Percentiles rank a stretch among this genome's conserved stretches.
Conservation (phyloP, 352 stramenopile species). For the Globisporangium echinulatum region DNA sequence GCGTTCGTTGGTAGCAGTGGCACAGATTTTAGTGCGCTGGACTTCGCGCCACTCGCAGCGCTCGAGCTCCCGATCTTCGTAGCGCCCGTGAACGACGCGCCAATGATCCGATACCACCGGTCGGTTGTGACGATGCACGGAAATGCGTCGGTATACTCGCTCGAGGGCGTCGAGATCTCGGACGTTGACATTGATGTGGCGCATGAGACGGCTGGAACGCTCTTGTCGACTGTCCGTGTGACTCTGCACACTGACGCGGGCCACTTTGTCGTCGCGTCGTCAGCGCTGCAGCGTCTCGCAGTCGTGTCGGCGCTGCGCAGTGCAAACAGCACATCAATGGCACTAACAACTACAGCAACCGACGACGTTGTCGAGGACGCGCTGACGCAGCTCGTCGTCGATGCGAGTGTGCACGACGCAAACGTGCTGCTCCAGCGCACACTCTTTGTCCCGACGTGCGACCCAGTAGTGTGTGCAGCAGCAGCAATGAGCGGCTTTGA, state of each 20-base stretch:
- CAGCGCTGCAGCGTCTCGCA: neutral
- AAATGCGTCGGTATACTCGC: neutral
- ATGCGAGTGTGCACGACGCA: slow-evolving; percentile 9
- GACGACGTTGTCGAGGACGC: too few relatives aligned
- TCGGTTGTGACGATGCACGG: neutral
- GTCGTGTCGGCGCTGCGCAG: neutral
- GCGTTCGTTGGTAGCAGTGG: neutral
- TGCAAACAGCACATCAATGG: neutral
- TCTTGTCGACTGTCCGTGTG: slow-evolving; percentile 3
- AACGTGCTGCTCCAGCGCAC: slow-evolving; percentile 12
- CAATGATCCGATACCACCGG: neutral
- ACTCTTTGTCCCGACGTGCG: slow-evolving; percentile 1
- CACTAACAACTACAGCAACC: too few relatives aligned
- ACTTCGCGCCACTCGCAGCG: neutral
- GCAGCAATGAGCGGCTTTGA: neutral
- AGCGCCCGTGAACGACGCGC: slow-evolving; percentile 9
- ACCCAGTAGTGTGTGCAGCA: neutral
- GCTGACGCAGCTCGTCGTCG: slow-evolving; percentile 10
- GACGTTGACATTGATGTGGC: slow-evolving; percentile 5
- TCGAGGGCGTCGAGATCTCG: slow-evolving; percentile 4
- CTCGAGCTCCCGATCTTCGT: neutral
- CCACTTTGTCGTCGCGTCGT: slow-evolving; percentile 1
- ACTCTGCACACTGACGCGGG: slow-evolving; percentile 4
- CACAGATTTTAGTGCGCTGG: neutral
- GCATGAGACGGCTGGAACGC: neutral